Conservation (phyloP, 139 green algal genomes). For the Tetraselmis striata region DNA sequence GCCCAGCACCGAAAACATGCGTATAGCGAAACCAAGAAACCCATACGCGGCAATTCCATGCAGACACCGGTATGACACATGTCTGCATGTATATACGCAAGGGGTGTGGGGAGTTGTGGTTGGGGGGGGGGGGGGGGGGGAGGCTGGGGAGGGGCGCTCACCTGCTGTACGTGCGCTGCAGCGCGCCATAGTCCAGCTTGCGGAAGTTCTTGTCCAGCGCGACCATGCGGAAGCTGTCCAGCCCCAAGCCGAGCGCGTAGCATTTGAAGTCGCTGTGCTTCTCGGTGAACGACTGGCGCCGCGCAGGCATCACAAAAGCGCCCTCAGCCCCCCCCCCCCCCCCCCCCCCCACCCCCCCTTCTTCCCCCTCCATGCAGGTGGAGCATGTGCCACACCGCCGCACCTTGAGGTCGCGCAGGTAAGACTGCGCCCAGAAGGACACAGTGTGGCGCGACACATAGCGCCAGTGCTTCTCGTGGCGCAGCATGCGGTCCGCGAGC, state of each 20-base stretch:
- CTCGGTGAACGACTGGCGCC: conserved; percentile 41
- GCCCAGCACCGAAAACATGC: too few species aligned
- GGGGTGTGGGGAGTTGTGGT: too few species aligned
- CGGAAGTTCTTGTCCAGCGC: conserved; percentile 89
- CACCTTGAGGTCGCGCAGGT: conserved; percentile 10
- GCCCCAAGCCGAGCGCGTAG: conserved; percentile 93
- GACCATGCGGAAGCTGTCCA: conserved; percentile 94
- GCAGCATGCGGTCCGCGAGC: conserved; percentile 58
- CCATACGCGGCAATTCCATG: too few species aligned
- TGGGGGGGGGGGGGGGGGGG: too few species aligned
- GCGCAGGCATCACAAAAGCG: too few species aligned
- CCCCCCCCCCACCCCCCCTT: too few species aligned
- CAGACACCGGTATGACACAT: too few species aligned
- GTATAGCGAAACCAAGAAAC: too few species aligned
- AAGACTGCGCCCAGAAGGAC: conserved; percentile 76
- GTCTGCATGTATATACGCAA: too few species aligned
- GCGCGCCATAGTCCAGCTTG: conserved; percentile 58
- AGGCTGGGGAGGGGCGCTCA: too few species aligned
- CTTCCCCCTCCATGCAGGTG: conserved; percentile 65
- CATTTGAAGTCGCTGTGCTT: conserved; percentile 81
- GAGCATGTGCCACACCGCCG: background rate
- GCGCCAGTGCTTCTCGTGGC: conserved; percentile 96
- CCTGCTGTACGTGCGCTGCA: conserved; percentile 54
- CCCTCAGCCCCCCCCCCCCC: too few species aligned
- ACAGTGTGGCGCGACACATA: conserved; percentile 93